Base-by-base conservation (phyloP, 139 green algal genomes). In the Chlorella sp. region DNA sequence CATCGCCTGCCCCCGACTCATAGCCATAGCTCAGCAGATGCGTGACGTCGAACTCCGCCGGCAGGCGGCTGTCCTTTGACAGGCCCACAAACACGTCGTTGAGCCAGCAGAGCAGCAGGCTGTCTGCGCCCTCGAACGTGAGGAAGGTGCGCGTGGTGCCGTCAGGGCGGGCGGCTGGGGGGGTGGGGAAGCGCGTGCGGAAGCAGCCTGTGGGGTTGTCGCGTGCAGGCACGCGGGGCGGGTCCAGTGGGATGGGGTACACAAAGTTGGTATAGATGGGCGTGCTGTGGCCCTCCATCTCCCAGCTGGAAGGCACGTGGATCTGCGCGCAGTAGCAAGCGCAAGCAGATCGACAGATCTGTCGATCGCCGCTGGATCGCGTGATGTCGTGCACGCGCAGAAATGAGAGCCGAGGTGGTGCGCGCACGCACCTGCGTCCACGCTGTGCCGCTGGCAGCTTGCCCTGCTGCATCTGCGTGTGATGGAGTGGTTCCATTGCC, bases 181-280 rank as follows among this genome's bases (percentile, higher is more conserved):
- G 32, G 33, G 26, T 50, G 32, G 3, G 23, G 35, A 99, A 98
- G 1, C 6, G 69, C 35, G 78, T 79, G 14, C 85, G 82, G 77
- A 97, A 99, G 80, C 89, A 97, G 20, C 91, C 94, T 2, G 94
- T 98, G 35, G 95, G 94, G 77, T 99, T 99, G 35, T 87, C 81
- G 3, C 81, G 69, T 2, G 36, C 3, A 0, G 91, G 92, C 29
- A 97, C 92, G 61, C 81, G 88, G 4, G 95, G 95, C 6, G 95
- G 93, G 67, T 91, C 81, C 4, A 96, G 66, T 10, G 90, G 89
- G 51, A 97, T 97, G 26, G 95, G 93, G 81, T 99, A 99, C 2
- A 88, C 69, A 35, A 96, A 93, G 77, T 99, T 99, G 27, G 92
- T 95, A 81, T 99, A 99, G 76, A 97, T 95, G 22, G 95, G 95